phyloP scores from a whole-genome alignment of 345 rosid genomes.

The Salix purpurea region DNA sequence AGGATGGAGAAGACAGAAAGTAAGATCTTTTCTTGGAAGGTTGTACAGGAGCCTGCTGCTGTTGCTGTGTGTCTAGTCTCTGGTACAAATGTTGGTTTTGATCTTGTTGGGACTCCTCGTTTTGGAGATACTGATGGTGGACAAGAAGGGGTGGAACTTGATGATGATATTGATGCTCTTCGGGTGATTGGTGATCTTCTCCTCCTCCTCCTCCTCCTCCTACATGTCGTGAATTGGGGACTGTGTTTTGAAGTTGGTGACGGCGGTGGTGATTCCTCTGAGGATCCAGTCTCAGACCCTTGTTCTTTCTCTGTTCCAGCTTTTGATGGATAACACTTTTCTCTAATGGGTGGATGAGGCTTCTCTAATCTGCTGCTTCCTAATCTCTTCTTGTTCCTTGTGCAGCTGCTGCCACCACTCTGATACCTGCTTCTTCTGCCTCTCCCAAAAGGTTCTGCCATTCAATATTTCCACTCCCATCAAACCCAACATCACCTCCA shows the following conservation, averaged over 20 bases:
- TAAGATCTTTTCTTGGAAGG: conserved; percentile 27
- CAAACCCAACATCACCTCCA: conserved; percentile 15
- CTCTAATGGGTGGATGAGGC: conserved; percentile 7
- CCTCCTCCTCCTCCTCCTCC: conserved; percentile 16
- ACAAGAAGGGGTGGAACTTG: neutral
- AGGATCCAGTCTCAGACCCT: conserved; percentile 55
- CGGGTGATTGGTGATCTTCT: neutral
- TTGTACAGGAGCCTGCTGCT: neutral
- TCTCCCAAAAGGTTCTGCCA: conserved; percentile 44
- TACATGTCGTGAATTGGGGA: conserved; percentile 27
- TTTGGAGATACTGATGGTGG: conserved; percentile 17
- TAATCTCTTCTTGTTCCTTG: conserved; percentile 35
- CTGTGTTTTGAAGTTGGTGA: neutral
- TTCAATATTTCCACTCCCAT: conserved; percentile 48
- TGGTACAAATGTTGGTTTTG: conserved; percentile 15
- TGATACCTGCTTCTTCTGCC: conserved; percentile 35
- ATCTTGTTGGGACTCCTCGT: conserved; percentile 9
- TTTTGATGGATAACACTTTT: conserved; percentile 30
- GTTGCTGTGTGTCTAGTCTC: neutral
- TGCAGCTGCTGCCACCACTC: conserved; percentile 40
- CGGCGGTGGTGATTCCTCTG: conserved; percentile 39
- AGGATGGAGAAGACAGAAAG: conserved; percentile 21
- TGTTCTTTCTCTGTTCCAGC: conserved; percentile 49
- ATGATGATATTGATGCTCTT: conserved; percentile 4
- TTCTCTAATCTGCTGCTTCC: conserved; percentile 13